Conservation (phyloP, 164 flowering plant genomes). For the Umbellularia californica region DNA sequence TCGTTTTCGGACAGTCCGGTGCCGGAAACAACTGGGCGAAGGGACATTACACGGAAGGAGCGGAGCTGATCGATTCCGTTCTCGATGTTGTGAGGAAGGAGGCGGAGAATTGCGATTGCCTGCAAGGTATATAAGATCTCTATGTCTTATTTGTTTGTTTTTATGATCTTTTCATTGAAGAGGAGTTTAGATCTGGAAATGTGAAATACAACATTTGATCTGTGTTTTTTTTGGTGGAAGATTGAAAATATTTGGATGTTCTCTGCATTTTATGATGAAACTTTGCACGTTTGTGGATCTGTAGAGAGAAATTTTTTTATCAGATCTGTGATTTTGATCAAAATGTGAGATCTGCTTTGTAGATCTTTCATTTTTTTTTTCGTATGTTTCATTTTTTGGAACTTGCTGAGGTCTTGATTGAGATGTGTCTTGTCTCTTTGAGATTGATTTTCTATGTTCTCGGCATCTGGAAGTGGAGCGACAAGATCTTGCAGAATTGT, state of each 20-base stretch:
- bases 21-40: slow-evolving; percentile 13
- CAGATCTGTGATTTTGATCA: neutral
- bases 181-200: neutral
- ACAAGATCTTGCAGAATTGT: neutral
- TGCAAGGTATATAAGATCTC: slow-evolving; percentile 7
- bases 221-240: neutral
- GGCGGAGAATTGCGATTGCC: slow-evolving; percentile 12
- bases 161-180: neutral
- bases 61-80: slow-evolving; percentile 9
- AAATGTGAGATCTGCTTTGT: neutral
- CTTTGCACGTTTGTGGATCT: neutral
- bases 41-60: slow-evolving; percentile 9
- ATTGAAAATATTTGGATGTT: neutral
- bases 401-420: neutral
- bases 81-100: slow-evolving; percentile 10
- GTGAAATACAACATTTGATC: neutral
- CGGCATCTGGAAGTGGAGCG: neutral
- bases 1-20: slow-evolving; percentile 12
- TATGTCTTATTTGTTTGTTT: neutral
- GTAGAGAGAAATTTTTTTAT: neutral
- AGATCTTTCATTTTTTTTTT: neutral
- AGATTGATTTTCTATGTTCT: neutral
- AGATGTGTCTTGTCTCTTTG: neutral
- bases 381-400: neutral
- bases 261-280: neutral